phyloP scores from a whole-genome alignment of 1,284 basidiomycete genomes.

The Sphaerobolus stellatus region DNA sequence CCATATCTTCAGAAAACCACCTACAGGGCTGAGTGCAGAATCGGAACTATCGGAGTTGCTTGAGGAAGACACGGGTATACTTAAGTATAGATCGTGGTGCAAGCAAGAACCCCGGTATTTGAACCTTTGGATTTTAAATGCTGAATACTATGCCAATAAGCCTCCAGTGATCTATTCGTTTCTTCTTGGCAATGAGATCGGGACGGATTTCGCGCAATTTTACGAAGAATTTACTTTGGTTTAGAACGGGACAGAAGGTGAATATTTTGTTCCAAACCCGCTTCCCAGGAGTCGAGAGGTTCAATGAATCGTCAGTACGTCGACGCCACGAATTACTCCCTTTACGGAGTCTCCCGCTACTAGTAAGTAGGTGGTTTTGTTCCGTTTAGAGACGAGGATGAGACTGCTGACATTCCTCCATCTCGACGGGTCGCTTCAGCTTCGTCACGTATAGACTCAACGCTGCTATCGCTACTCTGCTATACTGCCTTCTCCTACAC shows the following conservation, averaged over 20 bases:
- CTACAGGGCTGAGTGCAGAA: constrained; percentile 40
- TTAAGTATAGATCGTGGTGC: constrained; percentile 79
- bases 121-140: constrained; percentile 84
- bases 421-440: too few relatives aligned
- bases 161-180: constrained; percentile 63
- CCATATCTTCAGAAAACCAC: too few relatives aligned
- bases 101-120: constrained; percentile 87
- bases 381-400: constrained; percentile 28
- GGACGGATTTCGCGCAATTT: constrained; percentile 71
- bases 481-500: constrained; percentile 39
- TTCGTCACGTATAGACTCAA: constrained; percentile 8
- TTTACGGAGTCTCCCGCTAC: too few relatives aligned
- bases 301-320: too few relatives aligned
- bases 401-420: constrained; percentile 1
- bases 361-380: too few relatives aligned
- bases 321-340: too few relatives aligned
- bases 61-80: constrained; percentile 74
- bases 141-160: constrained; percentile 55
- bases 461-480: neutral
- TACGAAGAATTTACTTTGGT: constrained; percentile 85
- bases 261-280: constrained; percentile 31
- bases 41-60: constrained; percentile 70
- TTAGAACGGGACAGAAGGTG: constrained; percentile 75
- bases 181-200: constrained; percentile 77
- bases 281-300: too few relatives aligned